A percentile compares a stretch with the other conserved stretches of the same genome.
Evolutionary conservation across 2,329 filamentous ascomycete species (phyloP).

Genomic region (Colletotrichum camelliae): DNA sequence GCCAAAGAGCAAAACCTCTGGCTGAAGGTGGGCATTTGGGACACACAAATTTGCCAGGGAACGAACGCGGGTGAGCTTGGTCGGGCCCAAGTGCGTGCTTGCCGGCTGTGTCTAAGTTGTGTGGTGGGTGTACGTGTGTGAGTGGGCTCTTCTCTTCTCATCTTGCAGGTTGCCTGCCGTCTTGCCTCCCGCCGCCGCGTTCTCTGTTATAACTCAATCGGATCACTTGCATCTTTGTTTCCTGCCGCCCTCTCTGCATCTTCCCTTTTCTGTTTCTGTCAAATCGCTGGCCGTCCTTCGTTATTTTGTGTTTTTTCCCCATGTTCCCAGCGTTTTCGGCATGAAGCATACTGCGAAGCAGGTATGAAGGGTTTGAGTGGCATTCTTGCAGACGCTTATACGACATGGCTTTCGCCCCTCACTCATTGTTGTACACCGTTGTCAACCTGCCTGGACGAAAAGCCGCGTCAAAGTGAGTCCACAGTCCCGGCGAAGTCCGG

Average conservation of each 20-base stretch:
- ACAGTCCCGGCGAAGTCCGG: neutral
- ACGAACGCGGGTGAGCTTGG: neutral
- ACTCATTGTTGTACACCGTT: conserved; percentile 50
- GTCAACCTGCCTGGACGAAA: conserved; percentile 42
- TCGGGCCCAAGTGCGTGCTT: conserved; percentile 11
- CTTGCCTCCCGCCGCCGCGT: conserved; percentile 7
- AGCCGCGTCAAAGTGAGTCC: conserved; percentile 43
- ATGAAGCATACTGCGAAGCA: conserved; percentile 18
- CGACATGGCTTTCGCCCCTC: conserved; percentile 53
- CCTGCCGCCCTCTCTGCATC: neutral
- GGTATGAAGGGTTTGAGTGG: conserved; percentile 47
- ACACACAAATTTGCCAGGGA: neutral
- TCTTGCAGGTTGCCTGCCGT: conserved; percentile 15
- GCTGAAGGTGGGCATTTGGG: conserved; percentile 8
- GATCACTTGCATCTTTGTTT: conserved; percentile 11
- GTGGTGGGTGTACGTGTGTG: neutral
- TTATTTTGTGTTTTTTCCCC: conserved; percentile 3
- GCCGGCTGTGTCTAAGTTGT: neutral
- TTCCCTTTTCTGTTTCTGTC: conserved; percentile 7
- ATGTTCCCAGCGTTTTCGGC: conserved; percentile 5
- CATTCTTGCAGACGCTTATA: conserved; percentile 45
- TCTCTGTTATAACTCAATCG: conserved; percentile 20
- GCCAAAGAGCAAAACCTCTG: neutral
- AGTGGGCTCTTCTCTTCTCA: conserved; percentile 6
- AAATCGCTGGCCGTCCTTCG: conserved; percentile 21